A percentile compares a stretch with the other conserved stretches of the same genome.
Conservation (phyloP, 352 stramenopile genomes). For the Phytophthora multivora region DNA sequence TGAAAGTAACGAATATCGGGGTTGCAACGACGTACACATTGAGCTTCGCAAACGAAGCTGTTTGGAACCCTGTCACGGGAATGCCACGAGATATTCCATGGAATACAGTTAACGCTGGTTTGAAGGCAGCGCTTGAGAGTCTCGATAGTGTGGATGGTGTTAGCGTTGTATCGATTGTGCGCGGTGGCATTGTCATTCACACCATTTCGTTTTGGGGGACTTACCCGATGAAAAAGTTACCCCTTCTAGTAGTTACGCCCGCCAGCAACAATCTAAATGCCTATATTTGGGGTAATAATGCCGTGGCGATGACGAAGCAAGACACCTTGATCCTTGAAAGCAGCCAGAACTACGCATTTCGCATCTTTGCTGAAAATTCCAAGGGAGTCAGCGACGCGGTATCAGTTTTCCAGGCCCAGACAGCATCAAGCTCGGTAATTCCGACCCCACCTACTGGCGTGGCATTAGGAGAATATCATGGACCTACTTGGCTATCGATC, state of each 20-base stretch:
- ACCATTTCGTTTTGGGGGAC: constrained; percentile 88
- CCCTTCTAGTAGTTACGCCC: constrained; percentile 40
- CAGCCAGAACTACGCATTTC: constrained; percentile 58
- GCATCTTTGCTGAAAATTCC: constrained; percentile 64
- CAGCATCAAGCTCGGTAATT: constrained; percentile 61
- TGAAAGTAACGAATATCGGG: constrained; percentile 40
- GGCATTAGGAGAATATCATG: constrained; percentile 76
- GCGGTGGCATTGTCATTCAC: constrained; percentile 72
- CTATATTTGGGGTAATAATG: constrained; percentile 53
- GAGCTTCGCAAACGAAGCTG: constrained; percentile 54
- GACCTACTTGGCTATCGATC: constrained; percentile 75
- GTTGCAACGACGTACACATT: constrained; percentile 53
- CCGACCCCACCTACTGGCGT: constrained; percentile 80
- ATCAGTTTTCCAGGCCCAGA: constrained; percentile 43
- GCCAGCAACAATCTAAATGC: constrained; percentile 22
- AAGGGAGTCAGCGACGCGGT: constrained; percentile 57
- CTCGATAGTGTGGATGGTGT: constrained; percentile 68
- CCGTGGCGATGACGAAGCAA: constrained; percentile 57
- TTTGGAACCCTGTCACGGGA: constrained; percentile 1
- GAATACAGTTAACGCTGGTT: constrained; percentile 23
- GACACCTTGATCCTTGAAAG: constrained; percentile 58
- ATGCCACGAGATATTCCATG: constrained; percentile 42
- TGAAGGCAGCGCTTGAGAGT: constrained; percentile 52
- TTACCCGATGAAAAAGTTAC: constrained; percentile 61
- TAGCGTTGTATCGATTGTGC: constrained; percentile 45